These are phyloP conservation scores for Yamadazyma diddensiae DNA, from an alignment of 1,139 yeast species.

Conservation along the genomic window DNA sequence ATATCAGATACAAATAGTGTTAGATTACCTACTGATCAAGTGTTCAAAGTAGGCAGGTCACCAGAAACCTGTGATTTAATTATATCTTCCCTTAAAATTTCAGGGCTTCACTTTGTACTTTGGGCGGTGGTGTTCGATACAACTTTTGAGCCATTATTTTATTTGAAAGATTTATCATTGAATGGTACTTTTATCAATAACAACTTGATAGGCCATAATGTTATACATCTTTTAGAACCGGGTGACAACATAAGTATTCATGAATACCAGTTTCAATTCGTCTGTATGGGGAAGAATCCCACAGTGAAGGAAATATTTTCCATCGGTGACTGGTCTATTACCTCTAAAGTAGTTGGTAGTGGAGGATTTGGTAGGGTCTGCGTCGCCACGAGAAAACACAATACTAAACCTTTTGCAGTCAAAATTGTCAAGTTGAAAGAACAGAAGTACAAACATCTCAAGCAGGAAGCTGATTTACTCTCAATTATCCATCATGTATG, in stretches of 20 bases:
- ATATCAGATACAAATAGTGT: no score
- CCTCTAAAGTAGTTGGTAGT: conserved; percentile 45
- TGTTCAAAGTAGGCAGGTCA: conserved; percentile 16
- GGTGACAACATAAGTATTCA: conserved; percentile 42
- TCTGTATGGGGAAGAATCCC: not conserved
- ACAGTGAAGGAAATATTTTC: not conserved
- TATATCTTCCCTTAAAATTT: conserved; percentile 20
- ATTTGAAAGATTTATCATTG: conserved; percentile 50
- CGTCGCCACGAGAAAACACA: conserved; percentile 20
- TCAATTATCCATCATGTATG: conserved; percentile 36
- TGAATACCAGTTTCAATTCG: conserved; percentile 16
- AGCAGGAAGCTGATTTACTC: conserved; percentile 43
- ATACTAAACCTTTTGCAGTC: conserved; percentile 42
- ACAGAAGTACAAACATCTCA: conserved; percentile 12
- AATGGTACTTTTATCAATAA: conserved; percentile 55
- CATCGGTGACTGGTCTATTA: conserved; percentile 36
- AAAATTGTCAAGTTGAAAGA: conserved; percentile 38
- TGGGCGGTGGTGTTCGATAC: conserved; percentile 55
- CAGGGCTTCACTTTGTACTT: conserved; percentile 42
- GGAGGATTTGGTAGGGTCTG: conserved; percentile 62
- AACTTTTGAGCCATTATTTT: conserved; percentile 44
- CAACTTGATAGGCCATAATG: conserved; percentile 24
- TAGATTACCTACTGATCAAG: no score
- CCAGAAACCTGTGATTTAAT: conserved; percentile 3
- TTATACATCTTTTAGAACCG: conserved; percentile 37